Evolutionary conservation across 2,329 filamentous ascomycete species (phyloP).

Genomic region (Fusarium chaquense): DNA sequence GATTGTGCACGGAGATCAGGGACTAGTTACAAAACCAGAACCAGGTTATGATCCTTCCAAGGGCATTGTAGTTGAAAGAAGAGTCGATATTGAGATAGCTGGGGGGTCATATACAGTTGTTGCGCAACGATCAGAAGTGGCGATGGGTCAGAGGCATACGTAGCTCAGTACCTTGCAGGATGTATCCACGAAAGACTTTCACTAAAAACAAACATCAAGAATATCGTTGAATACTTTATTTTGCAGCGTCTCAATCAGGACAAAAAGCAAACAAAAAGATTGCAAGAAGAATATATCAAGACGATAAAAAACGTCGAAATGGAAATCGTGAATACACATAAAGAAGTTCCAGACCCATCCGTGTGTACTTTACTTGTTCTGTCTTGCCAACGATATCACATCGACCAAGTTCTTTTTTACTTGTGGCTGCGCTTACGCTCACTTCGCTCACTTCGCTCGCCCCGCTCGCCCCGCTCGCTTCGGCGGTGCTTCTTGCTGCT

Average conservation of each 20-base stretch:
- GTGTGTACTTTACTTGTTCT: conserved; percentile 33
- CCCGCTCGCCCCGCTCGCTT: conserved; percentile 17
- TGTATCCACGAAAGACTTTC: not conserved
- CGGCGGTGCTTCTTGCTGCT: conserved; percentile 37
- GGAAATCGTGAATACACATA: conserved; percentile 32
- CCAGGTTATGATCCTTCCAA: not conserved
- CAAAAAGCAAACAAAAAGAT: conserved; percentile 1
- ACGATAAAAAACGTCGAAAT: conserved; percentile 1
- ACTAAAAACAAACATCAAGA: not conserved
- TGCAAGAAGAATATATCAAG: conserved; percentile 19
- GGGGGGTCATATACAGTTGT: conserved; percentile 1
- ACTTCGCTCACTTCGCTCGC: conserved; percentile 22
- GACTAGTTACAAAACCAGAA: not conserved
- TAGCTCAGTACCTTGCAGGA: too few species aligned
- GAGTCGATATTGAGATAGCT: conserved; percentile 14
- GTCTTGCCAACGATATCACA: conserved; percentile 25
- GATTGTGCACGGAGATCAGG: conserved; percentile 4
- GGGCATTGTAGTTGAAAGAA: conserved; percentile 19
- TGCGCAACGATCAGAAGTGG: conserved; percentile 1
- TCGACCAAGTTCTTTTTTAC: conserved; percentile 9
- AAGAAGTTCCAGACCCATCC: conserved; percentile 29
- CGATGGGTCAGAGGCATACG: not conserved
- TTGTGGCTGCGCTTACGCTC: conserved; percentile 38
- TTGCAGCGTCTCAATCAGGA: not conserved
- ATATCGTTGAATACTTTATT: not conserved